These are phyloP conservation scores for Sextonia rubra DNA, from an alignment of 164 flowering plant genomes.

Conservation along the genomic window DNA sequence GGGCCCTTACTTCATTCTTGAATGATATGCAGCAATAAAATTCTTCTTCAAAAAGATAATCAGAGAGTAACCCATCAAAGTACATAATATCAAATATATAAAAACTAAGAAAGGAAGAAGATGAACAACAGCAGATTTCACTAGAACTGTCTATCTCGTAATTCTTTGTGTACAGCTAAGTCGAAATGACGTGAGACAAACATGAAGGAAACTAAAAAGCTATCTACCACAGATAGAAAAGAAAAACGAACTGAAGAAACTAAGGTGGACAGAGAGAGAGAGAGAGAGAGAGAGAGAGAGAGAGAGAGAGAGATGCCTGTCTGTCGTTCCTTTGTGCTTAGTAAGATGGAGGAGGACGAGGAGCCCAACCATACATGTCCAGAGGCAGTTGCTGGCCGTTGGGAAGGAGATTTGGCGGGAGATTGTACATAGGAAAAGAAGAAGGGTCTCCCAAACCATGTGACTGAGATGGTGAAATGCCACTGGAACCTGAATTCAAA, in stretches of 20 bases:
- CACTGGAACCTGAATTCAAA: constrained; percentile 21
- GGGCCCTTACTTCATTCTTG: neutral
- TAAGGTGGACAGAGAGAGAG: neutral
- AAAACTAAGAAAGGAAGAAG: neutral
- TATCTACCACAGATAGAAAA: no score
- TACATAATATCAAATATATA: neutral
- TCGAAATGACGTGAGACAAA: constrained; percentile 8
- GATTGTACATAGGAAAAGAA: constrained; percentile 30
- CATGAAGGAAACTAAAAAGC: neutral
- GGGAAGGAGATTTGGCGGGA: constrained; percentile 32
- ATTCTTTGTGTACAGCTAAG: constrained; percentile 9
- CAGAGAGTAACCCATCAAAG: neutral
- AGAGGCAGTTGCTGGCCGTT: constrained; percentile 39
- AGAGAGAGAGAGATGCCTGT: neutral
- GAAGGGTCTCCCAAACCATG: constrained; percentile 26
- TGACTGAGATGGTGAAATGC: constrained; percentile 23
- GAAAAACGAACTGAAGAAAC: neutral
- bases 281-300: neutral
- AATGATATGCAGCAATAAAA: neutral
- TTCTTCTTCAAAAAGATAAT: neutral
- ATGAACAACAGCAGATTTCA: neutral
- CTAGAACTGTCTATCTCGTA: neutral
- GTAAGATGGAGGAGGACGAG: constrained; percentile 29
- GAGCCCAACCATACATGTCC: constrained; percentile 30
- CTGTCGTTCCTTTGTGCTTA: neutral